Percentiles rank a stretch among this genome's conserved stretches.
Conservation (phyloP, 1,284 basidiomycete species). For the Pascua guehoae region DNA sequence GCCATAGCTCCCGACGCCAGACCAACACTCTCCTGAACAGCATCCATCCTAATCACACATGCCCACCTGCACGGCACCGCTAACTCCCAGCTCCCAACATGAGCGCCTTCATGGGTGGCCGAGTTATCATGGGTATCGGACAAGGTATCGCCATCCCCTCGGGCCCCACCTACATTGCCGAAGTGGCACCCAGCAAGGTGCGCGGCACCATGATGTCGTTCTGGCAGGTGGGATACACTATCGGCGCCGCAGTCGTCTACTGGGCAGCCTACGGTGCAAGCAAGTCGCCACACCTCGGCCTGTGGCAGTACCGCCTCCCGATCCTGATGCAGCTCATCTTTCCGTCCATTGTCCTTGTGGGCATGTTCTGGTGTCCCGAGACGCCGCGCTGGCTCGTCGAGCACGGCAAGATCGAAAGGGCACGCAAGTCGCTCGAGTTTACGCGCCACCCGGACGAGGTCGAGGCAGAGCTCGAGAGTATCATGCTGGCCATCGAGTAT, state of each 20-base stretch:
- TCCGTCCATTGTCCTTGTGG: constrained; percentile 37
- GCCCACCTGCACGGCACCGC: too few species aligned
- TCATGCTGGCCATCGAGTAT: constrained; percentile 20
- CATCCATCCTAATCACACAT: too few species aligned
- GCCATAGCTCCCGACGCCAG: too few species aligned
- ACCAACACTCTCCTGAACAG: too few species aligned
- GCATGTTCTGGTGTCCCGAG: constrained; percentile 52
- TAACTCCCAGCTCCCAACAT: not conserved
- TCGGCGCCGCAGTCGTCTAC: constrained; percentile 6
- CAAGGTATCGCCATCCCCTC: constrained; percentile 5
- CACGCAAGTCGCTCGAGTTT: constrained; percentile 10
- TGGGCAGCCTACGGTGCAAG: constrained; percentile 10
- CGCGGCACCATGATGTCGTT: constrained; percentile 3
- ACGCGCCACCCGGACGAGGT: constrained; percentile 15
- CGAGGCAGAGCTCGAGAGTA: constrained; percentile 18
- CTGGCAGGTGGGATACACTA: constrained; percentile 4
- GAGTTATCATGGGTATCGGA: constrained; percentile 1
- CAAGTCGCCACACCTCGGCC: constrained; percentile 13
- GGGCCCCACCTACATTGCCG: constrained; percentile 4
- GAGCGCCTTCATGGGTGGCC: constrained; percentile 2
- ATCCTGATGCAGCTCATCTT: constrained; percentile 17
- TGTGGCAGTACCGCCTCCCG: constrained; percentile 16
- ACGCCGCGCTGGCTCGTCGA: constrained; percentile 60
- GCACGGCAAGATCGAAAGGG: constrained; percentile 21
- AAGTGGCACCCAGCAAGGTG: not conserved